A percentile compares a stretch with the other conserved stretches of the same genome.
phyloP scores from a whole-genome alignment of 257 asterid genomes.

The Solanum stenotomum region DNA sequence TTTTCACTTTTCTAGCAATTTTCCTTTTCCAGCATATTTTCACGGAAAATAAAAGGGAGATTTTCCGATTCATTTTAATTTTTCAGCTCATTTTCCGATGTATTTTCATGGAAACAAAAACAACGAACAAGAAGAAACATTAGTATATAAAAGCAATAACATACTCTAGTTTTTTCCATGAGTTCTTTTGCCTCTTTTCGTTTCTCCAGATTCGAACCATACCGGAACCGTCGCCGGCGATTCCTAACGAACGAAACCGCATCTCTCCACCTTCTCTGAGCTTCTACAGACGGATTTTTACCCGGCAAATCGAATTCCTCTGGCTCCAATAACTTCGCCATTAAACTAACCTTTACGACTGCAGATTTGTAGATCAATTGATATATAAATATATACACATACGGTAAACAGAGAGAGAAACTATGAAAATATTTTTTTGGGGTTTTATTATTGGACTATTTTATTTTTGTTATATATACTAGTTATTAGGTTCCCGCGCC shows the following conservation, averaged over 20 bases:
- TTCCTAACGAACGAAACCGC: slow-evolving; percentile 69
- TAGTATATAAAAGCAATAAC: neutral
- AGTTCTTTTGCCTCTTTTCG: slow-evolving; percentile 58
- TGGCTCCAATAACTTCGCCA: slow-evolving; percentile 4
- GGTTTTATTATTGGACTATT: neutral
- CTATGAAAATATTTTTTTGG: neutral
- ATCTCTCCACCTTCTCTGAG: slow-evolving; percentile 54
- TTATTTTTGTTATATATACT: neutral
- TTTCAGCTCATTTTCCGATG: neutral
- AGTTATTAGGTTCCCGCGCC: too few species aligned
- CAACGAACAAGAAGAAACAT: neutral
- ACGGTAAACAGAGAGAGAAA: neutral
- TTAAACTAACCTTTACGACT: neutral
- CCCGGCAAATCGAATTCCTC: slow-evolving; percentile 60
- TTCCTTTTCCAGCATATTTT: neutral
- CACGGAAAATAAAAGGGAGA: neutral
- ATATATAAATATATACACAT: neutral
- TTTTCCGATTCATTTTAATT: neutral
- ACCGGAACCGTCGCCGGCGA: slow-evolving; percentile 71
- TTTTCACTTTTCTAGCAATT: neutral
- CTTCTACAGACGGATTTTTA: slow-evolving; percentile 50
- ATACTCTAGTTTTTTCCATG: slow-evolving; percentile 52
- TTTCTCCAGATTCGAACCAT: slow-evolving; percentile 62
- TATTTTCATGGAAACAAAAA: neutral
- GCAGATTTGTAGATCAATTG: neutral